Evolutionary conservation across 2,329 filamentous ascomycete species (phyloP).

Genomic region (Aspergillus ochraceoroseus): DNA sequence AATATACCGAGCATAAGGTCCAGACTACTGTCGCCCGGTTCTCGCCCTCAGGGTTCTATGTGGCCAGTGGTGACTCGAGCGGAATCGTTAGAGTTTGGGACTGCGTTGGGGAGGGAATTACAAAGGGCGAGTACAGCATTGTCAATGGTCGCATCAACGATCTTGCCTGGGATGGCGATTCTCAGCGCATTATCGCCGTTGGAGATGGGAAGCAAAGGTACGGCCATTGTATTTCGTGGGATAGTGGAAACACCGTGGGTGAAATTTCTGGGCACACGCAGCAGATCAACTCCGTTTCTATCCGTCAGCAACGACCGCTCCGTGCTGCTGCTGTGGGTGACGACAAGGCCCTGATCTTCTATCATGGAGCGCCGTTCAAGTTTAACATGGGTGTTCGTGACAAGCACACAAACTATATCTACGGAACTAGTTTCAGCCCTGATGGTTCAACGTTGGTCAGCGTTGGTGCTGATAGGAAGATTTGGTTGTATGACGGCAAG

Average conservation of each 20-base stretch:
- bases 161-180: constrained; percentile 95
- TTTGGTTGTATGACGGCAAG: constrained; percentile 95
- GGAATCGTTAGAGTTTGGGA: constrained; percentile 92
- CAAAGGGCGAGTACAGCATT: constrained; percentile 90
- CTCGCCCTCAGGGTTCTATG: constrained; percentile 87
- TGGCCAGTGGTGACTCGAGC: constrained; percentile 82
- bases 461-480: constrained; percentile 85
- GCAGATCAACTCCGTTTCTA: constrained; percentile 82
- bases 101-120: constrained; percentile 74
- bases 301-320: constrained; percentile 84
- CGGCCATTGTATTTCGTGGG: constrained; percentile 88
- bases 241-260: constrained; percentile 92
- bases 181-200: constrained; percentile 91
- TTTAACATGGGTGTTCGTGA: constrained; percentile 78
- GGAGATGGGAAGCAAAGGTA: constrained; percentile 92
- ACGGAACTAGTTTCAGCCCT: constrained; percentile 81
- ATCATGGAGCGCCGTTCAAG: constrained; percentile 92
- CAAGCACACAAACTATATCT: constrained; percentile 82
- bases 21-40: constrained; percentile 90
- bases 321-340: constrained; percentile 87
- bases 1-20: constrained; percentile 88
- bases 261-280: constrained; percentile 90
- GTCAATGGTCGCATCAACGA: constrained; percentile 94
- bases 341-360: constrained; percentile 83
- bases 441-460: constrained; percentile 78